Conservation (phyloP, 1,284 basidiomycete genomes). For the Mycosarcoma maydis region DNA sequence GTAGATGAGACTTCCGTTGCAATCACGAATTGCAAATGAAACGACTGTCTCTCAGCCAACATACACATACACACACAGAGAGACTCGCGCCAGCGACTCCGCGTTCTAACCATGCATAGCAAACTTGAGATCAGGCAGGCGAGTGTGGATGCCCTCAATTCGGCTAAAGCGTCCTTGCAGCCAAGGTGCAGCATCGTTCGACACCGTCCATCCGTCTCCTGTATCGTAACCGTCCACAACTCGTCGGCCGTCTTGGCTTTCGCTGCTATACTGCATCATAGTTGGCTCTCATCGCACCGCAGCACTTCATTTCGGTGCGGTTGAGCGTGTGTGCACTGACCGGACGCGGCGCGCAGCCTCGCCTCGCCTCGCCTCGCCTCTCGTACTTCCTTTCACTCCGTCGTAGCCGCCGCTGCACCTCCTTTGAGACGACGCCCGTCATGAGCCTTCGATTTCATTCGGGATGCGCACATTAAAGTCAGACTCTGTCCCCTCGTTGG, state of each 20-base stretch:
- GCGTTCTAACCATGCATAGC: no score
- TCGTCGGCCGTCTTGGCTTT: no score
- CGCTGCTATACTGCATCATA: background rate
- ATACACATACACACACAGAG: no score
- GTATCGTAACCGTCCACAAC: no score
- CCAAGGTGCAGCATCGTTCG: conserved; percentile 23
- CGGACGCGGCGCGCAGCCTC: no score
- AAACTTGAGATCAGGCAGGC: no score
- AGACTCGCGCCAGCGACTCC: background rate
- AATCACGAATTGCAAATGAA: no score
- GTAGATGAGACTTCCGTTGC: background rate
- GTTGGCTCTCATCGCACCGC: background rate
- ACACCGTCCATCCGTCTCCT: no score
- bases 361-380: background rate
- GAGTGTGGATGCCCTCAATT: conserved; percentile 3
- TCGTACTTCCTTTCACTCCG: background rate
- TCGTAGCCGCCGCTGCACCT: background rate
- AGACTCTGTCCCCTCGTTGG: background rate
- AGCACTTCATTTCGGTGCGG: background rate
- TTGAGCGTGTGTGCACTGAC: no score
- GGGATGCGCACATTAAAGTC: background rate
- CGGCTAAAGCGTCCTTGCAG: conserved; percentile 38
- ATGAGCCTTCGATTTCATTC: background rate
- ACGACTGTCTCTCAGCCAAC: no score
- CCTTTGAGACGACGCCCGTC: no score